Conservation (phyloP, 2,329 filamentous ascomycete species). For the Fusarium foetens region DNA sequence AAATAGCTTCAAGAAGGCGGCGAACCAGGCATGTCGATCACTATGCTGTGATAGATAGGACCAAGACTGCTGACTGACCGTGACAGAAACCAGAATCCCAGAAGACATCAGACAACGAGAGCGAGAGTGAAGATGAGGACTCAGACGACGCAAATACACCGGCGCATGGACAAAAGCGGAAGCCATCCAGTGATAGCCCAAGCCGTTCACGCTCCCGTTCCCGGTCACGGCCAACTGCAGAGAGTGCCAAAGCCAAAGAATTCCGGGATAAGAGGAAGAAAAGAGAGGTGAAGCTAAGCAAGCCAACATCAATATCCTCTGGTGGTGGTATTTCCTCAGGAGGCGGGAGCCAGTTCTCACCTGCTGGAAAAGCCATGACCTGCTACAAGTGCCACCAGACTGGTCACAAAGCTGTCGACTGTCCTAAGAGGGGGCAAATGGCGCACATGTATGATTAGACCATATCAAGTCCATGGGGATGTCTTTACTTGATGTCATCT, state of each 20-base stretch:
- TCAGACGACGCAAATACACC: constrained; percentile 42
- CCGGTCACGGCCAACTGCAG: constrained; percentile 41
- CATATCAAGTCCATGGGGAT: background rate
- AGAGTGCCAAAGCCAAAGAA: constrained; percentile 54
- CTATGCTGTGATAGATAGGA: background rate
- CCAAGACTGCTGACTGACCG: constrained; percentile 11
- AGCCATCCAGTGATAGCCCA: constrained; percentile 40
- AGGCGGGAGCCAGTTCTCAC: constrained; percentile 41
- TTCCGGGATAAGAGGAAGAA: constrained; percentile 69
- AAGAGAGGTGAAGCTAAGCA: constrained; percentile 74
- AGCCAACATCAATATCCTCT: constrained; percentile 64
- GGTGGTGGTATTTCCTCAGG: constrained; percentile 59
- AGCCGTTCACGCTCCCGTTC: constrained; percentile 50
- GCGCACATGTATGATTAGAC: background rate
- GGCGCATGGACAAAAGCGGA: constrained; percentile 43
- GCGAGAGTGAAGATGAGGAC: constrained; percentile 44
- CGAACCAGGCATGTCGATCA: constrained; percentile 44
- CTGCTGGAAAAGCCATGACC: constrained; percentile 46
- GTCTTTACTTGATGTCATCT: background rate
- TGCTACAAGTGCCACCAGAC: constrained; percentile 71
- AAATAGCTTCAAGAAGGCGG: constrained; percentile 44
- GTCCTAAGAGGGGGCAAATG: constrained; percentile 52
- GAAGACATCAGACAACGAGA: constrained; percentile 31
- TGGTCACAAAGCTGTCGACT: constrained; percentile 69
- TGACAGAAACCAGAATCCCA: constrained; percentile 30